A percentile compares a stretch with the other conserved stretches of the same genome.
phyloP scores from a whole-genome alignment of 805 yeast species.

The Cyberlindnera galapagoensis region DNA sequence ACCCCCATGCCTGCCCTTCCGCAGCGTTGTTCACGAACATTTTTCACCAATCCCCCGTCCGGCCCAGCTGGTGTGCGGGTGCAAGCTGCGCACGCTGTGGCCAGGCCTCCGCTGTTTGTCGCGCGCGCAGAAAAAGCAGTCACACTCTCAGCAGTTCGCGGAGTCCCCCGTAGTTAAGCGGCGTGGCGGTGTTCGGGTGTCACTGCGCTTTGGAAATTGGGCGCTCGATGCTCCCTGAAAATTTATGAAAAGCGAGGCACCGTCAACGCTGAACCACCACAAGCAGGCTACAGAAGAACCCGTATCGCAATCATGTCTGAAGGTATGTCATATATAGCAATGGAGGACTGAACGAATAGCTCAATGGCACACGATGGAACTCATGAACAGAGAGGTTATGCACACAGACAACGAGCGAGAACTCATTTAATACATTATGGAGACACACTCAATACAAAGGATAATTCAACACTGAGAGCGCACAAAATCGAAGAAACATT shows the following conservation, averaged over 20 bases:
- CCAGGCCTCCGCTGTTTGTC: too few relatives aligned
- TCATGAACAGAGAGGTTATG: too few relatives aligned
- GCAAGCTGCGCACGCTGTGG: background rate
- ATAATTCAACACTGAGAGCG: too few relatives aligned
- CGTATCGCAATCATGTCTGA: slow-evolving; percentile 24
- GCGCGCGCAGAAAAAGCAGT: slow-evolving; percentile 1
- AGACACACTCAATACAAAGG: too few relatives aligned
- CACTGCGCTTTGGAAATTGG: background rate
- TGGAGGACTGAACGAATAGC: background rate
- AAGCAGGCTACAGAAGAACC: slow-evolving; percentile 2
- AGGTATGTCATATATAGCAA: slow-evolving; percentile 19
- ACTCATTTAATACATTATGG: too few relatives aligned
- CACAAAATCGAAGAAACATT: too few relatives aligned
- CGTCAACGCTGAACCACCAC: slow-evolving; percentile 7
- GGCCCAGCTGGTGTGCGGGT: slow-evolving; percentile 4
- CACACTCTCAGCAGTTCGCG: slow-evolving; percentile 1
- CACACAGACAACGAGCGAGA: too few relatives aligned
- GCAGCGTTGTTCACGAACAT: slow-evolving; percentile 8
- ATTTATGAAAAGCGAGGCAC: slow-evolving; percentile 10
- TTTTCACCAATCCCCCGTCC: slow-evolving; percentile 9
- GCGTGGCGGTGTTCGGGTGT: slow-evolving; percentile 6
- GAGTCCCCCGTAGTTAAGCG: background rate
- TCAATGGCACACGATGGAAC: too few relatives aligned
- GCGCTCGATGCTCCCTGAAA: slow-evolving; percentile 13
- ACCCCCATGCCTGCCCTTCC: background rate